Evolutionary conservation across 1,284 basidiomycete genomes (phyloP).

Genomic region (Leccinum colubrinum): DNA sequence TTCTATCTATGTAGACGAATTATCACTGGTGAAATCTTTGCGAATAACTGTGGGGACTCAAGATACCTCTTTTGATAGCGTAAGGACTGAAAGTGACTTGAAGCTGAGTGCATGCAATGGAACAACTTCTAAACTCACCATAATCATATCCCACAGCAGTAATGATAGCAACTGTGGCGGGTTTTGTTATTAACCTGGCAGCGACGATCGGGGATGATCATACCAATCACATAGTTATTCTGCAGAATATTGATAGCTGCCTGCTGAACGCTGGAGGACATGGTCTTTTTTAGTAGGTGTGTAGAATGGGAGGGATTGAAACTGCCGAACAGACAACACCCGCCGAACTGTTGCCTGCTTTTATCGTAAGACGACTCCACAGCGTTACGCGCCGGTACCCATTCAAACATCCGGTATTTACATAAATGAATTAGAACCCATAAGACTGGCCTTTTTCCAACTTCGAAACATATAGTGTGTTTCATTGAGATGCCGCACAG

Average conservation of each 20-base stretch:
- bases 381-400: neutral
- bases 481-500: constrained; percentile 9
- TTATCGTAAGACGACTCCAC: neutral
- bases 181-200: neutral
- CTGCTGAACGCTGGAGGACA: neutral
- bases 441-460: neutral
- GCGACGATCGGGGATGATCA: neutral
- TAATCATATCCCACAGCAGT: neutral
- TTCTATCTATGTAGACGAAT: neutral
- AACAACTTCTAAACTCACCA: neutral
- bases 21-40: neutral
- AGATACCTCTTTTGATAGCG: neutral
- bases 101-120: neutral
- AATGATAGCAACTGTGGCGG: neutral
- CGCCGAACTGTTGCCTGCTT: neutral
- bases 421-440: neutral
- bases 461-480: neutral
- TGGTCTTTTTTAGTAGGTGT: neutral
- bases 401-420: neutral
- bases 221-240: neutral
- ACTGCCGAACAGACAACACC: neutral
- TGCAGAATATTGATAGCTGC: neutral
- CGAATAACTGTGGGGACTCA: neutral
- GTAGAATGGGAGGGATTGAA: neutral
- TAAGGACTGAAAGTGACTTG: neutral